Conservation (phyloP, 192 early-diverging fungal genomes). For the Coemansia interrupta region DNA sequence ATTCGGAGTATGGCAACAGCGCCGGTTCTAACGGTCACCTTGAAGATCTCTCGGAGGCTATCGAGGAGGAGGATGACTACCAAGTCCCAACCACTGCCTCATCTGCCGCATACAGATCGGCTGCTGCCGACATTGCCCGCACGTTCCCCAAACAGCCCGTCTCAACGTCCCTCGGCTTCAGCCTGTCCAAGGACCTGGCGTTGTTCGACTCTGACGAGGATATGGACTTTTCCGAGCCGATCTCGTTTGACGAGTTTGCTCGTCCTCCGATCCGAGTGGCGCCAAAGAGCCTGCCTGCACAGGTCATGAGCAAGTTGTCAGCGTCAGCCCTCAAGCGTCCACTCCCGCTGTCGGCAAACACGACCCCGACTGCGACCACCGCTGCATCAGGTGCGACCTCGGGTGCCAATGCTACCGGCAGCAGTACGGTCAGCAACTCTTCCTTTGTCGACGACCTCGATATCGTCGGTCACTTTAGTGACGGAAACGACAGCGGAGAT, state of each 20-base stretch:
- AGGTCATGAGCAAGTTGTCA: background rate
- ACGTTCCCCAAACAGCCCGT: constrained; percentile 41
- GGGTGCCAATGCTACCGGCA: background rate
- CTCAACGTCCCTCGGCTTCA: constrained; percentile 36
- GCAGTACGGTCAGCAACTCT: constrained; percentile 20
- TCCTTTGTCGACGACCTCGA: constrained; percentile 27
- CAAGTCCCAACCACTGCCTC: background rate
- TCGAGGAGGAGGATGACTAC: constrained; percentile 16
- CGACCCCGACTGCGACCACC: background rate
- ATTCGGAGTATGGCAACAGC: background rate
- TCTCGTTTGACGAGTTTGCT: constrained; percentile 31
- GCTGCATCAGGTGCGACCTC: background rate
- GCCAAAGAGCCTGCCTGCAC: constrained; percentile 30
- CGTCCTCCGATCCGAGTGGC: background rate
- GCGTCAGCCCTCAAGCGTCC: constrained; percentile 14
- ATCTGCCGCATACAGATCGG: constrained; percentile 21
- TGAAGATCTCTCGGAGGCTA: constrained; percentile 40
- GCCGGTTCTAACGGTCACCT: constrained; percentile 21
- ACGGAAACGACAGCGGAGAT: constrained; percentile 11
- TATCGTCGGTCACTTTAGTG: constrained; percentile 42
- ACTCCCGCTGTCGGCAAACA: constrained; percentile 4
- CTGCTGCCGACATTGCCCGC: constrained; percentile 23
- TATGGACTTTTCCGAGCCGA: constrained; percentile 41
- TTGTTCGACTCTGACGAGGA: constrained; percentile 38
- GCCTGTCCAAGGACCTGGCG: constrained; percentile 16